Percentiles rank a stretch among this genome's conserved stretches.
These are phyloP conservation scores for Calvatia gigantea DNA, from an alignment of 768 basidiomycete genomes.

Conservation along the genomic window DNA sequence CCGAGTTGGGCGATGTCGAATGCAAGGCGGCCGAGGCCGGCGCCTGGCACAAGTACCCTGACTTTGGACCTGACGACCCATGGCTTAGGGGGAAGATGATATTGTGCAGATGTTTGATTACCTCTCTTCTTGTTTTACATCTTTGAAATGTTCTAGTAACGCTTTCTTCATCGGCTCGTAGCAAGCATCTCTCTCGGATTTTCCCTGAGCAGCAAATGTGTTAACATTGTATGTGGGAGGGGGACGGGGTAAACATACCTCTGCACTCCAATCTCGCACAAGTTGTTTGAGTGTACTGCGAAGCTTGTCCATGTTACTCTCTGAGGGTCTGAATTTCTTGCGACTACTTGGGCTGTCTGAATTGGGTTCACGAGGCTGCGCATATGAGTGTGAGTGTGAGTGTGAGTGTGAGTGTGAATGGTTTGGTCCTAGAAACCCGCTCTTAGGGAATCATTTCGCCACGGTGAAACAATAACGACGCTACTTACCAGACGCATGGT, in stretches of 20 bases:
- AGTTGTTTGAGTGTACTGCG: conserved; percentile 91
- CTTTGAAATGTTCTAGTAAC: conserved; percentile 57
- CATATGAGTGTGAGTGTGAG: conserved; percentile 1
- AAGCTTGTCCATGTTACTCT: conserved; percentile 86
- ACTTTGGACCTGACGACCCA: conserved; percentile 40
- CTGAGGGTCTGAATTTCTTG: conserved; percentile 48
- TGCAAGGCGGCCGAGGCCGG: conserved; percentile 84
- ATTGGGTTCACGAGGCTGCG: conserved; percentile 25
- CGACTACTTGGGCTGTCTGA: conserved; percentile 21
- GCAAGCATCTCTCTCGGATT: conserved; percentile 68
- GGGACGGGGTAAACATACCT: conserved; percentile 39
- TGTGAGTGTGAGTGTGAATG: conserved; percentile 20
- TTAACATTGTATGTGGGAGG: neutral
- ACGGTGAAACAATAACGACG: neutral
- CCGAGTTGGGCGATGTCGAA: conserved; percentile 85
- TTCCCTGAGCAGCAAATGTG: conserved; percentile 46
- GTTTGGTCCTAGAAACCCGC: neutral
- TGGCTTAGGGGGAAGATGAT: conserved; percentile 9
- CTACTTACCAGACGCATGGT: conserved; percentile 1
- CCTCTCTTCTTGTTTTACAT: conserved; percentile 57
- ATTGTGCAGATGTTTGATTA: conserved; percentile 17
- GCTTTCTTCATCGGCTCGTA: conserved; percentile 84
- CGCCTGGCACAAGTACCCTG: conserved; percentile 84
- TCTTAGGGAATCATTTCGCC: neutral
- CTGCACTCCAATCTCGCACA: conserved; percentile 88